These are phyloP conservation scores for Lepidium didymum DNA, from an alignment of 345 rosid species.

Conservation along the genomic window DNA sequence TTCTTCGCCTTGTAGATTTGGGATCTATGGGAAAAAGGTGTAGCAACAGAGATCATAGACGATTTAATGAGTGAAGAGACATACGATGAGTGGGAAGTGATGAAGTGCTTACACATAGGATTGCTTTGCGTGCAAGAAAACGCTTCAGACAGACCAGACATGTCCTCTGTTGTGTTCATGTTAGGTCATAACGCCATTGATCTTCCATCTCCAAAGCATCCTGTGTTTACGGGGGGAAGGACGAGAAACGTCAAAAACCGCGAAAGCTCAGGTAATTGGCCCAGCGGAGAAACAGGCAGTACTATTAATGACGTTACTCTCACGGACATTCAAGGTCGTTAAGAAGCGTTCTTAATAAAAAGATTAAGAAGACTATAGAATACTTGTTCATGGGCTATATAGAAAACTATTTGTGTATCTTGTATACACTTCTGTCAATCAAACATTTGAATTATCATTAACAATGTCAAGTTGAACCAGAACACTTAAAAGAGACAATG, in stretches of 20 bases:
- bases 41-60: conserved; percentile 31
- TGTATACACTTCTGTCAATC: background rate
- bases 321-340: conserved; percentile 32
- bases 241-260: background rate
- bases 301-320: conserved; percentile 35
- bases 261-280: background rate
- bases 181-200: conserved; percentile 26
- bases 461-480: no score
- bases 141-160: conserved; percentile 47
- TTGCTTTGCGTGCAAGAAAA: conserved; percentile 62
- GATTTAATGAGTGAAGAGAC: conserved; percentile 12
- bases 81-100: conserved; percentile 24
- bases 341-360: background rate
- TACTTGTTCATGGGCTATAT: background rate
- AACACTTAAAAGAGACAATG: no score
- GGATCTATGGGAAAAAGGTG: conserved; percentile 44
- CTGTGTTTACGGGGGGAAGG: conserved; percentile 39
- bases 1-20: conserved; percentile 35
- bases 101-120: conserved; percentile 55
- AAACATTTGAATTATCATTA: no score
- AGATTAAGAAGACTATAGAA: background rate
- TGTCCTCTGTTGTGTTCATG: conserved; percentile 47
- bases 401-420: background rate
- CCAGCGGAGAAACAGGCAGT: conserved; percentile 18
- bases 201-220: conserved; percentile 46